These are phyloP conservation scores for Beauveria sp. DNA, from an alignment of 2,329 filamentous ascomycete species.

Conservation along the genomic window DNA sequence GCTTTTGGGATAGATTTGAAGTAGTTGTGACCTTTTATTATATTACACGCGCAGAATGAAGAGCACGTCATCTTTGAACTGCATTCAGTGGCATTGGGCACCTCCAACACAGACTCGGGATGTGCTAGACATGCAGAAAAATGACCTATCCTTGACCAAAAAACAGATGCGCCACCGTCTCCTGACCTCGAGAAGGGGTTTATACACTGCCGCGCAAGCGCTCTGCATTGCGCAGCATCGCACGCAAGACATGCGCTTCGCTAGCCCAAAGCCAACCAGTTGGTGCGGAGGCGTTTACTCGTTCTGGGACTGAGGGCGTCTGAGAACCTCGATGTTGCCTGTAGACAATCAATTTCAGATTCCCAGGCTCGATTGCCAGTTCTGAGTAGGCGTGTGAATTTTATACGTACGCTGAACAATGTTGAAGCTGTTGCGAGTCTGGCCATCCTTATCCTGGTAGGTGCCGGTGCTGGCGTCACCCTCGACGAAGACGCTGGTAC, in stretches of 20 bases:
- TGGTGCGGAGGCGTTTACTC: constrained; percentile 12
- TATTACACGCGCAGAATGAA: neutral
- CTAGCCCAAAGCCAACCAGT: neutral
- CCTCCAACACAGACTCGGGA: neutral
- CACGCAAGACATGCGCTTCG: neutral
- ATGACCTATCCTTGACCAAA: neutral
- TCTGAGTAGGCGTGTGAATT: neutral
- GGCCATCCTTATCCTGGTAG: constrained; percentile 65
- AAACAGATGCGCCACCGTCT: neutral
- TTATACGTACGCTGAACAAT: constrained; percentile 73
- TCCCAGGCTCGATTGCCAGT: no score
- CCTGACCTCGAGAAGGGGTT: neutral
- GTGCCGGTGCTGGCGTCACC: constrained; percentile 65
- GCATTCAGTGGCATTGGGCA: neutral
- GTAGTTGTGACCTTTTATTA: neutral
- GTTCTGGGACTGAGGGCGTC: constrained; percentile 28
- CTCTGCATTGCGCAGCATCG: neutral
- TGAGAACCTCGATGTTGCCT: constrained; percentile 40
- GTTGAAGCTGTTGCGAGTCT: constrained; percentile 55
- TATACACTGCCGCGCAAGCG: neutral
- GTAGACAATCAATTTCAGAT: neutral
- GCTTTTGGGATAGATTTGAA: neutral
- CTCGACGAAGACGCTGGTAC: constrained; percentile 74
- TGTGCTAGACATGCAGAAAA: neutral
- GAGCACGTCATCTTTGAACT: neutral